Evolutionary conservation across 164 flowering plant genomes (phyloP).

Genomic region (Vitis labrusca): DNA sequence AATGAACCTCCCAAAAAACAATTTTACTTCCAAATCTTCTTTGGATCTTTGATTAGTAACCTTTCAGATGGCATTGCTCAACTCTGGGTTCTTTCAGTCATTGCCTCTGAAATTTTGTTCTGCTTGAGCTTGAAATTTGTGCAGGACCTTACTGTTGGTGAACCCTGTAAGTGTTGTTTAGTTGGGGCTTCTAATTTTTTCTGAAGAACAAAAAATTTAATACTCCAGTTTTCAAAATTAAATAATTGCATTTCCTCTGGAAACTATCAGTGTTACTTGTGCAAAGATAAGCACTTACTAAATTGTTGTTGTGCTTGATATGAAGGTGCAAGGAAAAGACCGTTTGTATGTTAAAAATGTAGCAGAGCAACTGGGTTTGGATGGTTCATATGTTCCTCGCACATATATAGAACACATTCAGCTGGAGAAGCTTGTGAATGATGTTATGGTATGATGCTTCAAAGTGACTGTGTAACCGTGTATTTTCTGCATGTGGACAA

Average conservation of each 20-base stretch:
- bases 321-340: slow-evolving; percentile 94
- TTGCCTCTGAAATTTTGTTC: no score
- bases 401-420: slow-evolving; percentile 98
- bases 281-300: not conserved
- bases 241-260: not conserved
- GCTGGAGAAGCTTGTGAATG: slow-evolving; percentile 93
- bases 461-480: not conserved
- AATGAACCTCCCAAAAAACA: no score
- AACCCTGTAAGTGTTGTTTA: not conserved
- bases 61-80: no score
- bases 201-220: not conserved
- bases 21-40: not conserved
- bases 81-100: no score
- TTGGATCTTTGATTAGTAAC: not conserved
- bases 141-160: not conserved
- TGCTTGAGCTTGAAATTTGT: no score
- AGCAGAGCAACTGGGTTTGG: slow-evolving; percentile 81
- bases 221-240: not conserved
- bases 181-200: not conserved
- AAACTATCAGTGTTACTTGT: slow-evolving; percentile 2
- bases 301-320: slow-evolving; percentile 18
- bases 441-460: slow-evolving; percentile 74
- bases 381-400: slow-evolving; percentile 88
- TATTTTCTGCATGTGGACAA: slow-evolving; percentile 2
- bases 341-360: slow-evolving; percentile 59